Base-by-base conservation (phyloP, 1,139 yeast species). In the Nakaseomyces glabratus region DNA sequence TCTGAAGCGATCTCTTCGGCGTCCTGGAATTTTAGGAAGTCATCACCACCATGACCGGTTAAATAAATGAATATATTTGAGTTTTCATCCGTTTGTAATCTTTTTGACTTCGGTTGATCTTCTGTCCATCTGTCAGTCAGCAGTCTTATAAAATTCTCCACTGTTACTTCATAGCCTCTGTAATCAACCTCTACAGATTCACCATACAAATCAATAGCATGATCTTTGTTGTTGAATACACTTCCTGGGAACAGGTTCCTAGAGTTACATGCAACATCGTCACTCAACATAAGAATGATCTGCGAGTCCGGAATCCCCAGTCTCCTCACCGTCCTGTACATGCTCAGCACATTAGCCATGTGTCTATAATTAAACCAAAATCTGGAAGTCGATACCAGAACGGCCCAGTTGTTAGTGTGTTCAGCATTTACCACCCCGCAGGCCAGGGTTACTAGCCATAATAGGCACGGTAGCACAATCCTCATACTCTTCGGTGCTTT, bases 11-110 rank as follows among this genome's bases (percentile, higher is more conserved):
- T 86, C 56, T 90, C 98, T 58, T 93, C 98, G 3, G 98, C 96
- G 55, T 90, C 99, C 60, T 90, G 99, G 60, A 90, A 90, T 61
- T 90, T 90, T 49, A 93, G 70, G 58, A 90, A 90, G 59, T 90
- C 97, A 52, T 88, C 86, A 35, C 99, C 99, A 11, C 99, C 99
- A 60, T 90, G 99, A 11, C 99, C 99, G 1, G 98, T 93, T 76
- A 90, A 71, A 58, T 93, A 90, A 24, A 90, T 82, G 58, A 90
- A 84, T 34, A 90, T 85, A 57, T 90, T 90, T 14, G 95, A 84
- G 54, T 86, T 78, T 55, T 88, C 96, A 61, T 90, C 97, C 0
- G 97, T 86, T 44, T 88, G 64, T 29, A 90, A 65, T 45, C 97
- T 69, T 60, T 90, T 90, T 14, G 94, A 82, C 42, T 95, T 69